Percentiles rank a stretch among this genome's conserved stretches.
phyloP scores from a whole-genome alignment of 192 early-diverging fungal species.

The Dissophora globulifera region DNA sequence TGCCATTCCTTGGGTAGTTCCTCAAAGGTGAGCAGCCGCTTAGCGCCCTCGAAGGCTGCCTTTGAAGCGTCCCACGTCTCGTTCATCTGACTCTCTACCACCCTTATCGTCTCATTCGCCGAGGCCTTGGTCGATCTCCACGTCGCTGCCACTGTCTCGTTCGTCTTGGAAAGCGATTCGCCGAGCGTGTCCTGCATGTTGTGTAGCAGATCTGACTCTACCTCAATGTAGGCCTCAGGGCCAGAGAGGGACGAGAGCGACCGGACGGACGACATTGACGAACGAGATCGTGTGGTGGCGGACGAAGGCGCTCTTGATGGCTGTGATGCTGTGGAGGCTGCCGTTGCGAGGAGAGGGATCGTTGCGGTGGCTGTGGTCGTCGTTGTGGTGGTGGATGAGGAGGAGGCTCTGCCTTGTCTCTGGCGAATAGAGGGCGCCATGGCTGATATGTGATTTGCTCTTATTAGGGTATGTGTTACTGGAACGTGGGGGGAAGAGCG shows the following conservation, averaged over 20 bases:
- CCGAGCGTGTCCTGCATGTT: conserved; percentile 45
- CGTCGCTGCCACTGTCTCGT: conserved; percentile 53
- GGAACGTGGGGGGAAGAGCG: neutral
- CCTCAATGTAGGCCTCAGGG: conserved; percentile 41
- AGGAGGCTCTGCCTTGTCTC: conserved; percentile 16
- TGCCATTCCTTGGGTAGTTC: conserved; percentile 72
- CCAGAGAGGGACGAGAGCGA: conserved; percentile 3
- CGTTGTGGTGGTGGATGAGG: conserved; percentile 10
- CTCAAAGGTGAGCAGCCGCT: conserved; percentile 65
- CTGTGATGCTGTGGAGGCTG: no score
- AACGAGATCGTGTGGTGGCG: neutral
- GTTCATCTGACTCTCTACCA: conserved; percentile 63
- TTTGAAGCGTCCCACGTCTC: conserved; percentile 68
- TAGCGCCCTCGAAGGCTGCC: conserved; percentile 65
- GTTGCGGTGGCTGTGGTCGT: conserved; percentile 2
- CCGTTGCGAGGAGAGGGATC: neutral
- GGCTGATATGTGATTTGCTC: neutral
- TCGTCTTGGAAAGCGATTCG: conserved; percentile 40
- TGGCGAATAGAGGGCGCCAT: conserved; percentile 47
- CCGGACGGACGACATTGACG: neutral
- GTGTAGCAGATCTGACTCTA: conserved; percentile 43
- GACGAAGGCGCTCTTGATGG: neutral
- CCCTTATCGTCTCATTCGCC: conserved; percentile 59
- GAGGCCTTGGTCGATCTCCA: conserved; percentile 65
- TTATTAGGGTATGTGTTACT: no score